Evolutionary conservation across 2,329 filamentous ascomycete species (phyloP).

Genomic region (Basipetospora chlamydospora): DNA sequence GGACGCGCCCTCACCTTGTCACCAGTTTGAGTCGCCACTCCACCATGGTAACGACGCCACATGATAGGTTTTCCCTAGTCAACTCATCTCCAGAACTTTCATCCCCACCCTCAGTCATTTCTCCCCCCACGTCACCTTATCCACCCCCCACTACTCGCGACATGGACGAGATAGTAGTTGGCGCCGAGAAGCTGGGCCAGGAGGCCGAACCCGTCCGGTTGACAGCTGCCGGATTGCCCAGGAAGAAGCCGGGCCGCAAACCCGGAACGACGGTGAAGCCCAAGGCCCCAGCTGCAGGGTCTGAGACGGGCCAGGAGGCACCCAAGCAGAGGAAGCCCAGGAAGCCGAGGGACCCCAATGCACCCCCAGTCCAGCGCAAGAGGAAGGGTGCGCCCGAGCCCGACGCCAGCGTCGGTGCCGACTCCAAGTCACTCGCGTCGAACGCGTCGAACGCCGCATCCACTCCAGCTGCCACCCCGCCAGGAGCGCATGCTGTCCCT

Average conservation of each 20-base stretch:
- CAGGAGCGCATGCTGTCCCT: conserved; percentile 6
- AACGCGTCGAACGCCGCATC: conserved; percentile 8
- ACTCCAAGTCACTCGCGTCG: conserved; percentile 20
- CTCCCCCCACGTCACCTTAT: conserved; percentile 33
- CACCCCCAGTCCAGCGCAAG: conserved; percentile 37
- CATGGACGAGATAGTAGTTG: conserved; percentile 36
- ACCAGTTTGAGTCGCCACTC: not conserved
- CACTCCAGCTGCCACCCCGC: not conserved
- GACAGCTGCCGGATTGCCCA: conserved; percentile 41
- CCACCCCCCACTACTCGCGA: conserved; percentile 18
- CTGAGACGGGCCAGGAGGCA: conserved; percentile 22
- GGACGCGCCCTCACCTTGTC: too few species aligned
- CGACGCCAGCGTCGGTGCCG: conserved; percentile 21
- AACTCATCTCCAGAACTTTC: conserved; percentile 36
- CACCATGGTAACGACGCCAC: conserved; percentile 1
- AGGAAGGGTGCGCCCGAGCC: conserved; percentile 32
- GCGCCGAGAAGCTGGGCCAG: conserved; percentile 21
- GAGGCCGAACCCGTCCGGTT: conserved; percentile 30
- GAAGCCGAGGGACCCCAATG: conserved; percentile 46
- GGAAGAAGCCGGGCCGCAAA: conserved; percentile 52
- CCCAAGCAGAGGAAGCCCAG: conserved; percentile 37
- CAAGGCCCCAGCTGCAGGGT: conserved; percentile 18
- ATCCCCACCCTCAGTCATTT: conserved; percentile 34
- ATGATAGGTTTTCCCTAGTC: too few species aligned
- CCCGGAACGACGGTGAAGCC: conserved; percentile 40